Base-by-base conservation (phyloP, 2,329 filamentous ascomycete species). In the Cadophora luteo-olivacea region DNA sequence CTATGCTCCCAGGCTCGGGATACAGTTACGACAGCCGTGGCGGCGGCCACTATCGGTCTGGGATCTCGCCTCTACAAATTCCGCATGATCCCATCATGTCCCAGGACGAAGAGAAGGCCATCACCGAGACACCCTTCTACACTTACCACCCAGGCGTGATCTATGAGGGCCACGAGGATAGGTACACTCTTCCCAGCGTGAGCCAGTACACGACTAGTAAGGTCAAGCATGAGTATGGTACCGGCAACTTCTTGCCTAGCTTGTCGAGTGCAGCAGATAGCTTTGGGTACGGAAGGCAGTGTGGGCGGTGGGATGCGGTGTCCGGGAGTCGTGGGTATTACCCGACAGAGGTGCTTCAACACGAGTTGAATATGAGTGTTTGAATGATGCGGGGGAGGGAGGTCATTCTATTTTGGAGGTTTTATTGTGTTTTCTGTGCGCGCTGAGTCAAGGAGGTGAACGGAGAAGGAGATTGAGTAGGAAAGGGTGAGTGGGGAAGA, bases 281-380 rank as follows among this genome's bases (percentile, higher is more conserved):
- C 6, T 8, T 32, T 25, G 67, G 62, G 0, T 69, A 74, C 33
- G 71, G 72, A 12, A 69, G 75, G 52, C 70, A 74, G 57, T 79
- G 77, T 70, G 75, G 78, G n/a, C 68, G 76, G 14, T 79, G 76
- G 74, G 77, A 79, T 52, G 76, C 74, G 5, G 68, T 73, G 1
- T 51, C 62, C 5, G 74, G 74, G 38, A 71, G 70, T 5, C 75
- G 74, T 57, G 76, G 76, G 32, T 78, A 75, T 66, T 79, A 76
- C 54, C 77, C 77, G 6, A 71, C 73, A 9, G 68, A 70, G 14
- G 36, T 75, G 52, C 62, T 76, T 54, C 73, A 76, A 64, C 74
- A 76, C 12, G 77, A 77, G 70, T 66, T 78, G 65, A 77, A 77
- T 54, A 77, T 77, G 60, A 74, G 70, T 29, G 33, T 61, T 19